Evolutionary conservation across 2,329 filamentous ascomycete species (phyloP).

Genomic region (Ascochyta lentis): DNA sequence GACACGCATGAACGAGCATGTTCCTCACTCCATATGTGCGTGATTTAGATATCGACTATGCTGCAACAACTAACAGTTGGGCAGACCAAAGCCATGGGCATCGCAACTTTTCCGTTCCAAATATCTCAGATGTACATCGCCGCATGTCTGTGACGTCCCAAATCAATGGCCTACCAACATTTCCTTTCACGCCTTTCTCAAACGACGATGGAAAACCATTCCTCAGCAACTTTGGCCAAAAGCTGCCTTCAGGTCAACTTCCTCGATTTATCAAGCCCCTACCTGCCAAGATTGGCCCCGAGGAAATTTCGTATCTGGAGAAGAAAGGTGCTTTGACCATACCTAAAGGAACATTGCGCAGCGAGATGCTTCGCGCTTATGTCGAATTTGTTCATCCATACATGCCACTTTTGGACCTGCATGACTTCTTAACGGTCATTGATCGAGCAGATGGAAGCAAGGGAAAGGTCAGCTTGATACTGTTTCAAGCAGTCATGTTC

Average conservation of each 20-base stretch:
- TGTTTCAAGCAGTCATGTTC: constrained; percentile 97
- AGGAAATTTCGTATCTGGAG: constrained; percentile 83
- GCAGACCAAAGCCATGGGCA: constrained; percentile 58
- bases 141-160: constrained; percentile 53
- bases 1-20: constrained; percentile 62
- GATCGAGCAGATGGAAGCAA: constrained; percentile 71
- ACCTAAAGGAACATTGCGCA: constrained; percentile 73
- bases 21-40: constrained; percentile 70
- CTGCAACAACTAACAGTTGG: not conserved
- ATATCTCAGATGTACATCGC: constrained; percentile 54
- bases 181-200: constrained; percentile 47
- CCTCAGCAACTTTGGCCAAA: constrained; percentile 58
- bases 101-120: constrained; percentile 46
- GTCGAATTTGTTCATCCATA: constrained; percentile 91
- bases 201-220: constrained; percentile 41
- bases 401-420: constrained; percentile 82
- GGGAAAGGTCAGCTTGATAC: constrained; percentile 78
- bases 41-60: constrained; percentile 24
- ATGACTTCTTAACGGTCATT: constrained; percentile 66
- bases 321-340: constrained; percentile 85
- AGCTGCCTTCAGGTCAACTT: constrained; percentile 55
- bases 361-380: constrained; percentile 81
- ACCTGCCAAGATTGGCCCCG: constrained; percentile 75
- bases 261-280: constrained; percentile 80
- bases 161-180: constrained; percentile 40